These are phyloP conservation scores for Poa annua DNA, from an alignment of 176 grass and related monocot species.

Conservation along the genomic window DNA sequence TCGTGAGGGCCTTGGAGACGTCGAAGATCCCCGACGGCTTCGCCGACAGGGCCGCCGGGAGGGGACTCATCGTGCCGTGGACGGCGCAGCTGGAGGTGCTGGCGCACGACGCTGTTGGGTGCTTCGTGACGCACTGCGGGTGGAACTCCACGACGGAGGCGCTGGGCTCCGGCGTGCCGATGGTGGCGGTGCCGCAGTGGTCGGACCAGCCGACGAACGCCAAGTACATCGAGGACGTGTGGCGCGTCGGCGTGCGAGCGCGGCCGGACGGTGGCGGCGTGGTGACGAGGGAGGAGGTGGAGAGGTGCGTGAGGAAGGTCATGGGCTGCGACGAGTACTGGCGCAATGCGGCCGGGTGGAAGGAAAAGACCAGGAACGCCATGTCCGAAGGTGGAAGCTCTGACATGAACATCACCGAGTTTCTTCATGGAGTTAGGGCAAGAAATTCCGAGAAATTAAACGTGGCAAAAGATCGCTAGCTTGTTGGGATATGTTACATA, in stretches of 20 bases:
- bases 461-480: not conserved
- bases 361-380: constrained; percentile 42
- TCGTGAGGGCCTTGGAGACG: constrained; percentile 45
- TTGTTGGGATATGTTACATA: not conserved
- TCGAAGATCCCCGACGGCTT: constrained; percentile 46
- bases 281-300: constrained; percentile 33
- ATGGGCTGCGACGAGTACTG: constrained; percentile 38
- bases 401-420: constrained; percentile 45
- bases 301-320: constrained; percentile 35
- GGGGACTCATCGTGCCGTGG: constrained; percentile 52
- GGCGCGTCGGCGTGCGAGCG: constrained; percentile 51
- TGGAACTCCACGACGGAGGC: constrained; percentile 74
- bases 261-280: not conserved
- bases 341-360: constrained; percentile 46
- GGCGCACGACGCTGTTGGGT: constrained; percentile 53
- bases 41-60: not conserved
- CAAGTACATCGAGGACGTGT: constrained; percentile 48
- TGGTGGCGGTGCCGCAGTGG: constrained; percentile 66
- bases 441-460: not conserved
- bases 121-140: constrained; percentile 77
- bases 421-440: not conserved
- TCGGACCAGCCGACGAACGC: constrained; percentile 75
- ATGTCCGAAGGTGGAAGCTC: constrained; percentile 56
- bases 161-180: constrained; percentile 29
- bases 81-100: constrained; percentile 73